Evolutionary conservation across 2,329 filamentous ascomycete species (phyloP).

Genomic region (Mycosphaerelloides madeirae): DNA sequence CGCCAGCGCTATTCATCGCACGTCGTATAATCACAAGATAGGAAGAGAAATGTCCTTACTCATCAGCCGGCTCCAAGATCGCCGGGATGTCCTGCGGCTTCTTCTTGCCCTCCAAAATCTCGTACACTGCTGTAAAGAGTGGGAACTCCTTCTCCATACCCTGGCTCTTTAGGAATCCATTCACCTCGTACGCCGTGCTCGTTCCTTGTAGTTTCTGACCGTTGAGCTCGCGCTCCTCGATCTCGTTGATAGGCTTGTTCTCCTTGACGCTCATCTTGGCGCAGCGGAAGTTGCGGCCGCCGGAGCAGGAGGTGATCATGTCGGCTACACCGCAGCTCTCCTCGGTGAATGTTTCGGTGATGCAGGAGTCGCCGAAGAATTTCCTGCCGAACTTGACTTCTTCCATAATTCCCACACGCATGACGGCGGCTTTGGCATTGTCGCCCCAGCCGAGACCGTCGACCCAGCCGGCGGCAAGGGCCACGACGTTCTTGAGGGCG

Average conservation of each 20-base stretch:
- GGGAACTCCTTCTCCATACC: slow-evolving; percentile 81
- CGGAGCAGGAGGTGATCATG: slow-evolving; percentile 87
- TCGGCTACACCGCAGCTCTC: slow-evolving; percentile 94
- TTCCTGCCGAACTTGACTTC: slow-evolving; percentile 94
- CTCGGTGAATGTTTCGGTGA: slow-evolving; percentile 87
- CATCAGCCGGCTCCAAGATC: slow-evolving; percentile 42
- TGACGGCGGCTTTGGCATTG: slow-evolving; percentile 97
- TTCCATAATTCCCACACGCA: slow-evolving; percentile 91
- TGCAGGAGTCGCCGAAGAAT: slow-evolving; percentile 81
- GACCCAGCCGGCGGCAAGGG: slow-evolving; percentile 88
- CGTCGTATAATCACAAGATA: background rate
- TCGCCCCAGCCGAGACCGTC: slow-evolving; percentile 96
- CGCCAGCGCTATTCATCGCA: background rate
- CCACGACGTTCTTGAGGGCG: slow-evolving; percentile 94
- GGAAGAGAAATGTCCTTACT: slow-evolving; percentile 5
- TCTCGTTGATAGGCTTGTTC: slow-evolving; percentile 74
- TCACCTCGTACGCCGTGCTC: slow-evolving; percentile 84
- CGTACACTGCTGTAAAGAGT: slow-evolving; percentile 82
- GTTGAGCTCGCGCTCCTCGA: slow-evolving; percentile 85
- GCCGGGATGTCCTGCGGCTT: slow-evolving; percentile 76
- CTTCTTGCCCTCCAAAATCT: slow-evolving; percentile 71
- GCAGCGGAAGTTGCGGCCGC: slow-evolving; percentile 90
- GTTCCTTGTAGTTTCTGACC: slow-evolving; percentile 97
- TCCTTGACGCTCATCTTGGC: slow-evolving; percentile 81
- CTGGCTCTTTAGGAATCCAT: slow-evolving; percentile 76